phyloP scores from a whole-genome alignment of 352 stramenopile genomes.

The Phytophthora pseudosyringae region DNA sequence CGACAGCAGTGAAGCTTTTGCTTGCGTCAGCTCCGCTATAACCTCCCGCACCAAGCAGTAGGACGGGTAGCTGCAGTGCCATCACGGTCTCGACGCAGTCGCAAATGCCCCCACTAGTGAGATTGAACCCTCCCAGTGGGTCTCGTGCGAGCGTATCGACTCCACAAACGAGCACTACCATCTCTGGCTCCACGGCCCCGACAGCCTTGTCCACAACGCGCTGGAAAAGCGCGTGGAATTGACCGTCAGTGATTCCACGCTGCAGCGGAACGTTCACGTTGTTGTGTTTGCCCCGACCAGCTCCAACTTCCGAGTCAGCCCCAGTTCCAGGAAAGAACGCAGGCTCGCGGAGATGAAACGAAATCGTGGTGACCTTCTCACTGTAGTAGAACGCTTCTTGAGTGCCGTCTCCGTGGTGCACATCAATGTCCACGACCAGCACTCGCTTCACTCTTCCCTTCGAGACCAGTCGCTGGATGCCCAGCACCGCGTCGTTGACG shows the following conservation, averaged over 20 bases:
- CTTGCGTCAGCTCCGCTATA: slow-evolving; percentile 72
- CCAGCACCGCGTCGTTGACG: slow-evolving; percentile 98
- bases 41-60: slow-evolving; percentile 69
- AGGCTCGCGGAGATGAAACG: slow-evolving; percentile 56
- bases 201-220: slow-evolving; percentile 46
- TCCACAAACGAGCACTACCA: slow-evolving; percentile 69
- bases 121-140: slow-evolving; percentile 54
- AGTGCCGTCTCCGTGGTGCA: slow-evolving; percentile 68
- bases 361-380: slow-evolving; percentile 52
- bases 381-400: slow-evolving; percentile 69
- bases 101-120: slow-evolving; percentile 48
- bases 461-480: slow-evolving; percentile 98
- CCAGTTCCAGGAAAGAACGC: slow-evolving; percentile 65
- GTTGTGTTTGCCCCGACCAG: slow-evolving; percentile 41
- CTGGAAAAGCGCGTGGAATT: slow-evolving; percentile 60
- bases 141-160: slow-evolving; percentile 68
- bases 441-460: slow-evolving; percentile 49
- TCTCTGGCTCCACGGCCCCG: slow-evolving; percentile 46
- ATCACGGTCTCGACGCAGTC: slow-evolving; percentile 42
- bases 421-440: slow-evolving; percentile 64
- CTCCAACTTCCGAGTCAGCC: slow-evolving; percentile 27
- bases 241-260: slow-evolving; percentile 55
- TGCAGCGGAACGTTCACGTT: slow-evolving; percentile 74
- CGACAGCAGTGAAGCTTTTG: slow-evolving; percentile 54
- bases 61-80: slow-evolving; percentile 42